Base-by-base conservation (phyloP, 371 early-diverging fungal genomes). In the Mortierella sp. region DNA sequence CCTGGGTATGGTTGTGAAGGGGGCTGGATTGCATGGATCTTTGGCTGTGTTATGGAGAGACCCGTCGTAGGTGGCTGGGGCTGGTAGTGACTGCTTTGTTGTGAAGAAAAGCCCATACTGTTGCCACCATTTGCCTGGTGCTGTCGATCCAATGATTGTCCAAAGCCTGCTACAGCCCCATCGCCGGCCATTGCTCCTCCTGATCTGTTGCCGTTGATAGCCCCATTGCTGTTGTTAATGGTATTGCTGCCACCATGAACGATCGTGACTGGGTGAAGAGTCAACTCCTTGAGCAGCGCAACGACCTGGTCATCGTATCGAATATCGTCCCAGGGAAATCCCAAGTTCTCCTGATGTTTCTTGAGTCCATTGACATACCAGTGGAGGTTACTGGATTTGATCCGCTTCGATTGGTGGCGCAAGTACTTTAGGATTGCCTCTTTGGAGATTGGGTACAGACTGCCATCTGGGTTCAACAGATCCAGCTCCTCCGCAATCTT, bases 321-420 rank as follows among this genome's bases (percentile, higher is more conserved):
- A 24, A 84, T 77, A 40, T 84, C 80, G 34, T 84, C 85, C 85
- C 85, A 84, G 3, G 85, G 77, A 51, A 84, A 78, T 19, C 85
- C 85, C 0, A 84, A 74, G 71, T 81, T 81, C 51, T 84, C 85
- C 69, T 84, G 85, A 26, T 84, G 85, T 44, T 84, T 84, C 71
- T 84, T 84, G 54, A 84, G 78, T 48, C 85, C 85, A n/a, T 84
- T 84, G 70, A 84, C 85, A 50, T 84, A 84, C 85, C 85, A 84
- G 44, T 84, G 85, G 14, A 84, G 74, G 54, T 84, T 84, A 26
- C 85, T 84, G n/a, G 85, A 80, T 69, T 84, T 84, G 61, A 84
- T 84, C 37, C 85, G 70, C 71, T 81, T 84, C 69, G 85, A 84
- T 50, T 84, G 85, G 21, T 84, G 85, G n/a, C 72, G 85, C 34